Base-by-base conservation (phyloP, 495 filamentous ascomycete species). In the Penicillium pancosmium region DNA sequence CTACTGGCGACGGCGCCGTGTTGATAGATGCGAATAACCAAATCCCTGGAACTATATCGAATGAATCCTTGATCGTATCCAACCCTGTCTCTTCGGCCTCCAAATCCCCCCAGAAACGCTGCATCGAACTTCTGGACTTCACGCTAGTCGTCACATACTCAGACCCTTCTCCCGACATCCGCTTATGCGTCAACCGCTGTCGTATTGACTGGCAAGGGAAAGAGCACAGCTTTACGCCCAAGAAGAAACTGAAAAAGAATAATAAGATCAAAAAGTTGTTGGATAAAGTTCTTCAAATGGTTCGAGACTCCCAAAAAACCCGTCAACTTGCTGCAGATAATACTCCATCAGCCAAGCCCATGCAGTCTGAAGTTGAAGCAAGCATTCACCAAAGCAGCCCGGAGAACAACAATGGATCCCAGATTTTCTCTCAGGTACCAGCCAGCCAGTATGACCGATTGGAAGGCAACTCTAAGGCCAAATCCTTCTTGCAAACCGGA, bases 11-110 rank as follows among this genome's bases (percentile, higher is more conserved):
- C 49, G 16, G 56, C 21, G 63, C 67, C 15, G 69, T 59, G 8
- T 56, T 82, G 50, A 78, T 73, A 21, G 80, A 82, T 56, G 63
- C 69, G 9, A 48, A 65, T 3, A 72, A 72, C 25, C 71, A 74
- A 38, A 72, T 82, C 10, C 67, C 76, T 21, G 75, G 72, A 10
- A 70, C 65, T 16, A 59, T 82, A 44, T 56, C 70, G 23, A 51
- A 40, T 35, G 61, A 68, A 21, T 67, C 65, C 15, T 25, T 67
- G 12, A 50, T 68, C 53, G n/a, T 60, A 16, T 64, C 70, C 51
- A 21, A 61, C 41, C 34, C 35, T 13, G 31, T 50, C 31, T 51
- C 44, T 10, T 56, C 64, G 4, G 48, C 59, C 16, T 41, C 53
- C 16, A 48, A 64, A 1, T 50, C 68, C 13, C 65, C 66, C n/a